phyloP scores from a whole-genome alignment of 495 filamentous ascomycete genomes.

The Glutinoglossum americanum region DNA sequence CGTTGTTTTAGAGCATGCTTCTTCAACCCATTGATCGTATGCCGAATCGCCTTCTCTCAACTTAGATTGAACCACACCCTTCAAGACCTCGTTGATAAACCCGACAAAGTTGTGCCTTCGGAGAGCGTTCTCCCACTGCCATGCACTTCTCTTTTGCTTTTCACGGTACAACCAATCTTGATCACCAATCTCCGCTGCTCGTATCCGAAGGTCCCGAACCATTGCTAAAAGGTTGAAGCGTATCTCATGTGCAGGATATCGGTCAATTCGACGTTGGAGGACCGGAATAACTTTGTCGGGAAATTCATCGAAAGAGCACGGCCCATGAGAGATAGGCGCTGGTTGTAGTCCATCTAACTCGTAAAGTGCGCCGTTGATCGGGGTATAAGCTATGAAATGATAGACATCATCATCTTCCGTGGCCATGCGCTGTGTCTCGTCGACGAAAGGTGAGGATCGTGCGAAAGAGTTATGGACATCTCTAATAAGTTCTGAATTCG shows the following conservation, averaged over 20 bases:
- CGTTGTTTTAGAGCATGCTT: slow-evolving; percentile 47
- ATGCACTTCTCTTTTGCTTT: slow-evolving; percentile 63
- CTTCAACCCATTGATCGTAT: slow-evolving; percentile 63
- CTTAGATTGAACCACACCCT: slow-evolving; percentile 58
- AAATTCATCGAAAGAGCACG: slow-evolving; percentile 45
- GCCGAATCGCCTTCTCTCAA: slow-evolving; percentile 32
- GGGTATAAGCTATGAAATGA: slow-evolving; percentile 93
- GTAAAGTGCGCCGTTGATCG: slow-evolving; percentile 58
- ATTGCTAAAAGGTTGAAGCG: slow-evolving; percentile 91
- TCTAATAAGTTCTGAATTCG: slow-evolving; percentile 61
- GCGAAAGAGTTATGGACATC: slow-evolving; percentile 90
- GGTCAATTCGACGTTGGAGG: slow-evolving; percentile 56
- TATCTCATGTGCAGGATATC: slow-evolving; percentile 76
- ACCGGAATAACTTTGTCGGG: slow-evolving; percentile 71
- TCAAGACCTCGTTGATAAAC: slow-evolving; percentile 77
- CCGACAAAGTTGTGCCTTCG: slow-evolving; percentile 89
- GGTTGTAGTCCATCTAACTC: slow-evolving; percentile 92
- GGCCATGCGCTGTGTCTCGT: slow-evolving; percentile 51
- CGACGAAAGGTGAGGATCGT: slow-evolving; percentile 66
- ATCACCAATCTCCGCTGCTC: slow-evolving; percentile 69
- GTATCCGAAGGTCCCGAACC: slow-evolving; percentile 53
- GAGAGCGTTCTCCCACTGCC: slow-evolving; percentile 93
- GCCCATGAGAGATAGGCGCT: slow-evolving; percentile 71
- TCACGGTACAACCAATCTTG: slow-evolving; percentile 53
- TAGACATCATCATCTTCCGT: slow-evolving; percentile 60